Percentiles rank a stretch among this genome's conserved stretches.
Conservation (phyloP, 31 red algal species). For the Pterothamnion heteromorphum region DNA sequence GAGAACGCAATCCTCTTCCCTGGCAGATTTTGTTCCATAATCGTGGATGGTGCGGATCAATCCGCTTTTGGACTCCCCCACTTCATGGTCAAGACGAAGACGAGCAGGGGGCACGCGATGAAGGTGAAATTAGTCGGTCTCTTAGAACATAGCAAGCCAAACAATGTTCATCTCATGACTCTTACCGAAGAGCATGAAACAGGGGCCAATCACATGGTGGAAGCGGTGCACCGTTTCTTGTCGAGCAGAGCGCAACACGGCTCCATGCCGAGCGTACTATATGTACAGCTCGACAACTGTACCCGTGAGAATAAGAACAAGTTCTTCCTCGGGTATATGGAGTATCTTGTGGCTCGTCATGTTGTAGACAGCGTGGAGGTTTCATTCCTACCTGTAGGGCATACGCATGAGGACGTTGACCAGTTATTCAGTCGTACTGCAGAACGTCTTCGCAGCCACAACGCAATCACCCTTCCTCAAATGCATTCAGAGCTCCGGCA, state of each 20-base stretch:
- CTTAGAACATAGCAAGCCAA: too few relatives aligned
- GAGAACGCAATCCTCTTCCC: not conserved
- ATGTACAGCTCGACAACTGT: not conserved
- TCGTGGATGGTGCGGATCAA: not conserved
- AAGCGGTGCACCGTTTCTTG: not conserved
- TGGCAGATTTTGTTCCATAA: not conserved
- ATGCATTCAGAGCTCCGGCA: not conserved
- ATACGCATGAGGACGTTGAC: not conserved
- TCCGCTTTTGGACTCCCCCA: too few relatives aligned
- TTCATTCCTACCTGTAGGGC: not conserved
- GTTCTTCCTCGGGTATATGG: not conserved
- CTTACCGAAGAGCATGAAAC: too few relatives aligned
- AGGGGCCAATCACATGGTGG: too few relatives aligned
- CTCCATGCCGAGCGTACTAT: not conserved
- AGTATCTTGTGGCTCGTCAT: not conserved
- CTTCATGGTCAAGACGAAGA: too few relatives aligned
- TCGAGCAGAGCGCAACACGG: not conserved
- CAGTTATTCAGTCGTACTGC: not conserved
- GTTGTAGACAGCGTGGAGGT: not conserved
- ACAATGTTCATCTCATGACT: too few relatives aligned
- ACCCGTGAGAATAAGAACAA: not conserved
- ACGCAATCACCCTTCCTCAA: not conserved
- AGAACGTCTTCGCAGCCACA: not conserved
- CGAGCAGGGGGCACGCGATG: too few relatives aligned
- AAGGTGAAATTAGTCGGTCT: too few relatives aligned